Conservation (phyloP, 495 filamentous ascomycete species). For the Podospora conica region DNA sequence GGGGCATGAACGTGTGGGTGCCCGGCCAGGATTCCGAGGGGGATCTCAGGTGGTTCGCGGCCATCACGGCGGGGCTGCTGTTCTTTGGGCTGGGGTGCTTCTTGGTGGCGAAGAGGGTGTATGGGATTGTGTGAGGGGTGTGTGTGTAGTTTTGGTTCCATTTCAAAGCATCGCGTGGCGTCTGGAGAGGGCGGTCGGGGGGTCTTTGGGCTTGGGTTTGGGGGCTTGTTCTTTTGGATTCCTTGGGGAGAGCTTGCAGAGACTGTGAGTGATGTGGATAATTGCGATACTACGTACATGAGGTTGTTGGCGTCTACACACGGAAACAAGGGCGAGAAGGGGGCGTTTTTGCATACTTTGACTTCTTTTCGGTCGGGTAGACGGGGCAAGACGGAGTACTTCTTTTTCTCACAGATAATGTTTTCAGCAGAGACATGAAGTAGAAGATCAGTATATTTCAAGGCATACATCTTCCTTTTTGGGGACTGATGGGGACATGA, state of each 20-base stretch:
- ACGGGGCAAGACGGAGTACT: not conserved
- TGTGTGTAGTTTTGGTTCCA: not conserved
- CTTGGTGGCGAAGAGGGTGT: slow-evolving; percentile 70
- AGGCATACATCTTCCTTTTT: not conserved
- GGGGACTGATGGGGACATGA: not conserved
- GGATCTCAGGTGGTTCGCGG: slow-evolving; percentile 51
- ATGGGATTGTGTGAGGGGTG: slow-evolving; percentile 44
- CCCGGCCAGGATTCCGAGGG: slow-evolving; percentile 69
- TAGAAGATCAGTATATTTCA: not conserved
- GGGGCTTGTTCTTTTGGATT: not conserved
- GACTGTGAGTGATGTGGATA: too few species aligned
- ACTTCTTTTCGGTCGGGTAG: not conserved
- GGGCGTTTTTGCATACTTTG: not conserved
- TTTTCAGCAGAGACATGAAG: not conserved
- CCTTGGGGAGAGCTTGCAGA: too few species aligned
- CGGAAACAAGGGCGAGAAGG: not conserved
- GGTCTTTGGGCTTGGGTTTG: not conserved
- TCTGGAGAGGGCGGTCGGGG: not conserved
- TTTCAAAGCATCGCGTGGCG: not conserved
- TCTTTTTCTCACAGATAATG: not conserved
- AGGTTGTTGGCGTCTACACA: not conserved
- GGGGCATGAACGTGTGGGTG: slow-evolving; percentile 98
- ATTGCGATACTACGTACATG: too few species aligned
- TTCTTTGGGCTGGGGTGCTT: slow-evolving; percentile 74
- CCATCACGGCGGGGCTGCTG: slow-evolving; percentile 68